Conservation (phyloP, 371 early-diverging fungal genomes). For the Funneliformis caledonium region DNA sequence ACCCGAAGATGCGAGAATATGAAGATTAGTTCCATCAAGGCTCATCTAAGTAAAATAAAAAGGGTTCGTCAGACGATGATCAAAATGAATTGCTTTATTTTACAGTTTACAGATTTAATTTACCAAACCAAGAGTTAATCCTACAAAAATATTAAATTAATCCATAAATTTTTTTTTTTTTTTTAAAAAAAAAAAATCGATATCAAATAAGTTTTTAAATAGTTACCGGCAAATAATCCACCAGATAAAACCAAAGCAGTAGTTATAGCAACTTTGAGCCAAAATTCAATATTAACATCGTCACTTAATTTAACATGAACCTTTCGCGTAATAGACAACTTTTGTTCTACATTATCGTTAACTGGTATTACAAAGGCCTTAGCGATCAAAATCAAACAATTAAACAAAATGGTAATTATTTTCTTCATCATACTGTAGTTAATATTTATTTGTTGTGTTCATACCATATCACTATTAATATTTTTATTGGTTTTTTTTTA, state of each 20-base stretch:
- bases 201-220: background rate
- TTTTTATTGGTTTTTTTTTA: too few species aligned
- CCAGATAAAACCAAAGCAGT: constrained; percentile 69
- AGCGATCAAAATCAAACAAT: too few species aligned
- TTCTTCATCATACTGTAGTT: too few species aligned
- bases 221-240: constrained; percentile 80
- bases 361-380: too few species aligned
- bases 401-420: too few species aligned
- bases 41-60: constrained; percentile 77
- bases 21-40: constrained; percentile 68
- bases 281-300: background rate
- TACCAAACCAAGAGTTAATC: constrained; percentile 53
- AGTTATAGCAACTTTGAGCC: constrained; percentile 18
- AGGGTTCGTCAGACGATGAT: background rate
- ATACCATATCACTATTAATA: too few species aligned
- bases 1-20: constrained; percentile 74
- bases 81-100: background rate
- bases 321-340: too few species aligned
- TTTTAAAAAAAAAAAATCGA: background rate
- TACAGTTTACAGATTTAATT: background rate
- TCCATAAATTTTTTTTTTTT: background rate
- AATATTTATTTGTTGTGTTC: too few species aligned
- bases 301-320: background rate
- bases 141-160: constrained; percentile 38
- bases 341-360: too few species aligned